Base-by-base conservation (phyloP, 768 basidiomycete genomes). In the Boletus pseudopeckii region DNA sequence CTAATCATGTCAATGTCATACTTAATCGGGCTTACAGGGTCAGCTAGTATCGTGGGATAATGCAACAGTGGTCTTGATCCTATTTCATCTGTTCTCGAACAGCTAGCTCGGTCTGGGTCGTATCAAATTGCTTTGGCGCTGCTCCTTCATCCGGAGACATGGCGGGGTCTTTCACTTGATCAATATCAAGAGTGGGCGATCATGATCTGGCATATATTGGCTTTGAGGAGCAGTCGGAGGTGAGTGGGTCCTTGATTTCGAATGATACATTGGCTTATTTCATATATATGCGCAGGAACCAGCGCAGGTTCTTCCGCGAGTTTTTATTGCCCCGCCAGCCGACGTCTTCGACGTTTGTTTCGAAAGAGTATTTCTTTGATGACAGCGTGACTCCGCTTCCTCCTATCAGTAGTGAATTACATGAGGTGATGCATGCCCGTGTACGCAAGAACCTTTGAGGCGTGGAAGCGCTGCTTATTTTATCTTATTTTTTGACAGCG, bases 121-220 rank as follows among this genome's bases (percentile, higher is more conserved):
- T 88, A 86, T 63, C 73, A 79, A 48, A 76, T 82, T 54, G 82
- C 83, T 7, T 68, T 92, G 39, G 71, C 79, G 20, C 72, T 80
- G 38, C 76, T 93, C 13, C 72, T 92, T 11, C 82, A 87, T 52
- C 84, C 87, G 1, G 72, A 78, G 30, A 80, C 85, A 15, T 93
- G 91, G 90, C 72, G 76, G 2, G 82, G 85, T 7, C 71, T 93
- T 44, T 77, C 77, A 13, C 66, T 88, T 18, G 72, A 77, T 36
- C 85, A 87, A 65, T 88, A 88, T 66, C 71, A 74, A n/a, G 71
- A 76, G 33, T 93, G 92, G 91, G 83, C 86, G 18, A 74, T 77
- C 45, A 80, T 86, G 64, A 78, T 92, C 42, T 93, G 90, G 92
- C 82, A 89, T 64, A 79, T 89, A 49, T 73, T 93, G 26, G 78